A percentile compares a stretch with the other conserved stretches of the same genome.
phyloP scores from a whole-genome alignment of 2,329 filamentous ascomycete genomes.

The Epichloe coenophiala region DNA sequence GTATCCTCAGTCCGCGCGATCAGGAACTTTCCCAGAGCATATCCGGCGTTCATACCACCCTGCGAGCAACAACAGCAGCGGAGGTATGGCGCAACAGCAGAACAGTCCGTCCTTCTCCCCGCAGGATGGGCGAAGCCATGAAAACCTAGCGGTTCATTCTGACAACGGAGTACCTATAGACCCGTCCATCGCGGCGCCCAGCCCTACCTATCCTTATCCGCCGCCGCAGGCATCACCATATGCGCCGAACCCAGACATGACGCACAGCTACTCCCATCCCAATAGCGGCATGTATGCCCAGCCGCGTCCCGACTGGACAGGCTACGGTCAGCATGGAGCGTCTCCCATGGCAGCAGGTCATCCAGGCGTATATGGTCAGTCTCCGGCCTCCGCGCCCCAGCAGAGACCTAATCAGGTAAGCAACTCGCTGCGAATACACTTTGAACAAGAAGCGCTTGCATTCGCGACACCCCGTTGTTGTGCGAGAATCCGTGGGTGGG shows the following conservation, averaged over 20 bases:
- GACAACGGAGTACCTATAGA: slow-evolving; percentile 97
- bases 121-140: slow-evolving; percentile 69
- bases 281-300: slow-evolving; percentile 52
- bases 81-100: slow-evolving; percentile 92
- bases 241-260: slow-evolving; percentile 72
- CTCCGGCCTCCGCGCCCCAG: slow-evolving; percentile 41
- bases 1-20: slow-evolving; percentile 62
- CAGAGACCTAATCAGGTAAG: slow-evolving; percentile 48
- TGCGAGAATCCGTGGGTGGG: no score
- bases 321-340: slow-evolving; percentile 43
- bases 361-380: slow-evolving; percentile 37
- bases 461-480: not conserved
- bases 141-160: slow-evolving; percentile 72
- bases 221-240: slow-evolving; percentile 69
- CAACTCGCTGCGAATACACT: not conserved
- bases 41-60: slow-evolving; percentile 74
- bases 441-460: no score
- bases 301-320: slow-evolving; percentile 61
- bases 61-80: slow-evolving; percentile 57
- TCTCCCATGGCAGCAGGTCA: slow-evolving; percentile 37
- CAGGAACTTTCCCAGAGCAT: slow-evolving; percentile 77
- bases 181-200: slow-evolving; percentile 89
- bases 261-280: slow-evolving; percentile 57
- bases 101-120: slow-evolving; percentile 93
- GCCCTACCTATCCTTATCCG: slow-evolving; percentile 72